These are phyloP conservation scores for Globisporangium carolinianum DNA, from an alignment of 352 stramenopile species.

Conservation along the genomic window DNA sequence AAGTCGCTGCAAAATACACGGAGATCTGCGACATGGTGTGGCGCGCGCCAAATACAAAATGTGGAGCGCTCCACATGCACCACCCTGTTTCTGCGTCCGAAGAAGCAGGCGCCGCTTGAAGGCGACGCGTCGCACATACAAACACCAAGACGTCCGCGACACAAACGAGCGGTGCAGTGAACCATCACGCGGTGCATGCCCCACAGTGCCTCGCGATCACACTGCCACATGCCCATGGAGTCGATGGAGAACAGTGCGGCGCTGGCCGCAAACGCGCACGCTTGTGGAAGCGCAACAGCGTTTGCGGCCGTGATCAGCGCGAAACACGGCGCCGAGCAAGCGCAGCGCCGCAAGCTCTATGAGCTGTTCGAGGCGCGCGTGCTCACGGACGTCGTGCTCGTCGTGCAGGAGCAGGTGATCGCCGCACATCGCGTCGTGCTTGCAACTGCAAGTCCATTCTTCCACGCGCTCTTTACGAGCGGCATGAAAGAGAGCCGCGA, in stretches of 20 bases:
- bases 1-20: neutral
- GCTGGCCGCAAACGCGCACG: neutral
- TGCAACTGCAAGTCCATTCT: constrained; percentile 57
- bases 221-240: constrained; percentile 8
- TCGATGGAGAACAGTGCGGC: constrained; percentile 21
- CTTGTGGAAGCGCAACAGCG: constrained; percentile 1
- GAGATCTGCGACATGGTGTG: constrained; percentile 3
- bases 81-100: neutral
- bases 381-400: constrained; percentile 60
- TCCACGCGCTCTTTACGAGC: constrained; percentile 67
- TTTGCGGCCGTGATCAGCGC: constrained; percentile 11
- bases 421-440: constrained; percentile 59
- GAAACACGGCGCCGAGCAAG: constrained; percentile 13
- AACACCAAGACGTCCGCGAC: neutral
- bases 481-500: constrained; percentile 56
- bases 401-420: constrained; percentile 39
- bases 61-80: neutral
- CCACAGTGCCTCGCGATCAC: too few relatives aligned
- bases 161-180: too few relatives aligned
- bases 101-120: constrained; percentile 11
- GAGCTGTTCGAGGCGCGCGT: constrained; percentile 34
- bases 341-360: constrained; percentile 36
- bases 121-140: constrained; percentile 7
- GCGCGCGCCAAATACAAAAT: neutral
- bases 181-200: too few relatives aligned